A percentile compares a stretch with the other conserved stretches of the same genome.
These are phyloP conservation scores for Mallotus repandus DNA, from an alignment of 441 rosid species.

Conservation along the genomic window DNA sequence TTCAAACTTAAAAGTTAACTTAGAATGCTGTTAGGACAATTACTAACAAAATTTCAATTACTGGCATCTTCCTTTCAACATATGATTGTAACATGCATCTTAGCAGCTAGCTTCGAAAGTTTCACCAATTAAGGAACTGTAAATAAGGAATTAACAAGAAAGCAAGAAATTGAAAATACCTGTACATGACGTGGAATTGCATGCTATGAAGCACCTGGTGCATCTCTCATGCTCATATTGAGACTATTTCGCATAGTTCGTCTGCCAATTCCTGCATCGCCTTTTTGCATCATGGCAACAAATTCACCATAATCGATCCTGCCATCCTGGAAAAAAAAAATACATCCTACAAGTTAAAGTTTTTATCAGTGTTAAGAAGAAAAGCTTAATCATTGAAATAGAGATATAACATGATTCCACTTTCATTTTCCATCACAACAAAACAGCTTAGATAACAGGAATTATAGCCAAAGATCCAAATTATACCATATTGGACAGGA, in stretches of 20 bases:
- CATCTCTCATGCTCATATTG: conserved; percentile 91
- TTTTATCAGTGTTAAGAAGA: background rate
- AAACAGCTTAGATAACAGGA: background rate
- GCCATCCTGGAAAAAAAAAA: conserved; percentile 66
- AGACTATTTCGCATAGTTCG: conserved; percentile 90
- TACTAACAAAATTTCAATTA: background rate
- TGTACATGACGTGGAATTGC: conserved; percentile 27
- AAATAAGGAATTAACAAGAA: background rate
- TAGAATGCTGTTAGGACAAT: background rate
- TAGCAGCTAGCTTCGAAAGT: background rate
- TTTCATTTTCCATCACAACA: background rate
- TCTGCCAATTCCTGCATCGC: conserved; percentile 87
- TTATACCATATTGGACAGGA: background rate
- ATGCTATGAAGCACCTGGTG: conserved; percentile 39
- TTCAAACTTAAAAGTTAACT: background rate
- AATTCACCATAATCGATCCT: conserved; percentile 93
- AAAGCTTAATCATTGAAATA: background rate
- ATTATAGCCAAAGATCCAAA: background rate
- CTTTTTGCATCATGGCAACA: conserved; percentile 98
- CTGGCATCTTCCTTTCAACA: background rate
- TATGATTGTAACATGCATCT: background rate
- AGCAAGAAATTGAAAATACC: conserved; percentile 26
- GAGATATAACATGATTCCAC: background rate
- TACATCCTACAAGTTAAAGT: conserved; percentile 1
- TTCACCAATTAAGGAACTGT: background rate